Conservation (phyloP, 2,329 filamentous ascomycete species). For the Fonsecaea monophora region DNA sequence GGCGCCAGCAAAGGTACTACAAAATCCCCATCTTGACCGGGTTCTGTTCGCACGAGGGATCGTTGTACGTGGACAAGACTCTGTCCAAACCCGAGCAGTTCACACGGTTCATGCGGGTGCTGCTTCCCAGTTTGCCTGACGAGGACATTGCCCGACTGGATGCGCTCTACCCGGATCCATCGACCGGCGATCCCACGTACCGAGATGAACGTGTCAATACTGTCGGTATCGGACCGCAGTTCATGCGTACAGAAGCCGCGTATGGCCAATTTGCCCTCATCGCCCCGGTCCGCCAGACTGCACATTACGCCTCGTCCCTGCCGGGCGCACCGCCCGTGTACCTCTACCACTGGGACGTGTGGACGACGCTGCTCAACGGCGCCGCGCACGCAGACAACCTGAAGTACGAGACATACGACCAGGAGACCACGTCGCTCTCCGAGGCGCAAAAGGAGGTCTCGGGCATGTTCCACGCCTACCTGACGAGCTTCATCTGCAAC, state of each 20-base stretch:
- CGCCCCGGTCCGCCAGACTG: slow-evolving; percentile 57
- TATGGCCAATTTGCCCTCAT: slow-evolving; percentile 60
- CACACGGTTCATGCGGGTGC: slow-evolving; percentile 64
- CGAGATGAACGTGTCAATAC: slow-evolving; percentile 44
- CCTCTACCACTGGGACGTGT: slow-evolving; percentile 62
- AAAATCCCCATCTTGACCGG: slow-evolving; percentile 70
- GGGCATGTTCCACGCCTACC: slow-evolving; percentile 55
- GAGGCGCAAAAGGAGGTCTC: slow-evolving; percentile 52
- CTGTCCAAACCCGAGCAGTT: slow-evolving; percentile 71
- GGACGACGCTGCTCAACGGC: slow-evolving; percentile 52
- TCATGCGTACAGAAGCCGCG: slow-evolving; percentile 58
- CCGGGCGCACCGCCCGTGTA: slow-evolving; percentile 51
- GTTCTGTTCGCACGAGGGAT: slow-evolving; percentile 75
- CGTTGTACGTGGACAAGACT: slow-evolving; percentile 64
- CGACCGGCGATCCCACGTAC: slow-evolving; percentile 52
- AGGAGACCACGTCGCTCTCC: slow-evolving; percentile 46
- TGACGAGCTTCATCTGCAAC: slow-evolving; percentile 56
- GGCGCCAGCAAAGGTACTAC: slow-evolving; percentile 60
- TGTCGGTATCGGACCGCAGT: slow-evolving; percentile 55
- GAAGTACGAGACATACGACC: slow-evolving; percentile 55
- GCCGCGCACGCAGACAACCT: slow-evolving; percentile 59
- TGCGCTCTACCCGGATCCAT: slow-evolving; percentile 68
- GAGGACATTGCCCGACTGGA: slow-evolving; percentile 58
- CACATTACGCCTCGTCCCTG: slow-evolving; percentile 37
- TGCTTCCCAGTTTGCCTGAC: slow-evolving; percentile 66